Conservation (phyloP, 148 eudicot genomes). For the Nyssa sinensis region DNA sequence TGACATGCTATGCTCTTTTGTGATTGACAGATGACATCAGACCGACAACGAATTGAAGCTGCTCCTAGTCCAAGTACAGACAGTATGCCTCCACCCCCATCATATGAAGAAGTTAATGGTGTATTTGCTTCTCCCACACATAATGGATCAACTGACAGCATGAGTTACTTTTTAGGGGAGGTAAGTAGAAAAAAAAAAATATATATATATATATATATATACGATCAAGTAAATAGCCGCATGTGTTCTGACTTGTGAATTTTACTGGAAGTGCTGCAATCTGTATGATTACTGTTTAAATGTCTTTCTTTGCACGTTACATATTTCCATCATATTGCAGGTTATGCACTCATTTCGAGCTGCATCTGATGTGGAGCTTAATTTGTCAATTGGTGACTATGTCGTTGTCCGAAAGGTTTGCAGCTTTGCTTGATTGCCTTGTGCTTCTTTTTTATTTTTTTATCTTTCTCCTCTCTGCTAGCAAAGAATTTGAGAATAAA, state of each 20-base stretch:
- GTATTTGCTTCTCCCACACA: constrained; percentile 55
- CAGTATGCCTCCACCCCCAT: constrained; percentile 72
- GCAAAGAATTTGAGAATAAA: too few relatives aligned
- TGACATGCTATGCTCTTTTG: constrained; percentile 12
- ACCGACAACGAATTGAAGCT: constrained; percentile 92
- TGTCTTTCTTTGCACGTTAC: constrained; percentile 1
- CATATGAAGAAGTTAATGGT: constrained; percentile 79
- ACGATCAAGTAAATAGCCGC: too few relatives aligned
- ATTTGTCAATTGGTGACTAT: constrained; percentile 74
- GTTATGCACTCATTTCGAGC: constrained; percentile 77
- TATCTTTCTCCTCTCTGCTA: neutral
- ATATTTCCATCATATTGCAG: constrained; percentile 35
- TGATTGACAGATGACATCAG: constrained; percentile 67
- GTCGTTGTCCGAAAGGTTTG: constrained; percentile 84
- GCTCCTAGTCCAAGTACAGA: constrained; percentile 68
- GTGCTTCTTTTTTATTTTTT: neutral
- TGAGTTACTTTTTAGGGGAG: constrained; percentile 91
- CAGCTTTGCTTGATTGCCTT: neutral
- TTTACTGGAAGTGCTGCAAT: neutral
- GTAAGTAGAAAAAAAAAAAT: constrained; percentile 32
- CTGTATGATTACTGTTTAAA: neutral
- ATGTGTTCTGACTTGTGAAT: neutral
- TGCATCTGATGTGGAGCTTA: constrained; percentile 78
- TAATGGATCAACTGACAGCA: constrained; percentile 75
- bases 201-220: neutral